phyloP scores from a whole-genome alignment of 371 early-diverging fungal genomes.

The Mucor racemosus region DNA sequence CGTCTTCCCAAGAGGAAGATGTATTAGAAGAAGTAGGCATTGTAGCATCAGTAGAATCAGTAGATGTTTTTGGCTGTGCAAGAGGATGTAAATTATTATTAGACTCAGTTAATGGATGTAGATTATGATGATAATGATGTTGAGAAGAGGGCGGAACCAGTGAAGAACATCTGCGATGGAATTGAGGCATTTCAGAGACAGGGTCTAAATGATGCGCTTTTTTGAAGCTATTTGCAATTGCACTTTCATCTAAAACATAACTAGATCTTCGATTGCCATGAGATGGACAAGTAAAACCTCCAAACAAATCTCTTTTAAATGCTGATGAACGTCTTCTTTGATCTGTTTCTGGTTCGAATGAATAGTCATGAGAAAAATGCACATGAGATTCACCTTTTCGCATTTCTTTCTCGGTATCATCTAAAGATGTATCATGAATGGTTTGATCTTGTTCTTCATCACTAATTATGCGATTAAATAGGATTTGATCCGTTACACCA shows the following conservation, averaged over 20 bases:
- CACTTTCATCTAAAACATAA: slow-evolving; percentile 33
- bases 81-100: slow-evolving; percentile 10
- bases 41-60: background rate
- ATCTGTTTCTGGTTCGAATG: background rate
- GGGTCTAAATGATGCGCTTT: slow-evolving; percentile 3
- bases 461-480: background rate
- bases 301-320: slow-evolving; percentile 6
- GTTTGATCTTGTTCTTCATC: background rate
- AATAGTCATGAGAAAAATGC: background rate
- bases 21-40: background rate
- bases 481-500: background rate
- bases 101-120: too few species aligned
- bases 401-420: background rate
- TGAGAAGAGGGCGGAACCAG: background rate
- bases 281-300: background rate
- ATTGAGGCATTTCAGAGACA: background rate
- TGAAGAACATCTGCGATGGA: background rate
- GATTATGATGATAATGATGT: background rate
- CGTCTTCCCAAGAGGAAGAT: background rate
- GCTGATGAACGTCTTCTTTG: slow-evolving; percentile 15
- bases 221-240: slow-evolving; percentile 15
- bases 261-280: slow-evolving; percentile 20
- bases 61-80: background rate
- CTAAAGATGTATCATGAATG: background rate
- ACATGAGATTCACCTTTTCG: background rate